Conservation (phyloP, 2,329 filamentous ascomycete genomes). For the Aureobasidium sp. region DNA sequence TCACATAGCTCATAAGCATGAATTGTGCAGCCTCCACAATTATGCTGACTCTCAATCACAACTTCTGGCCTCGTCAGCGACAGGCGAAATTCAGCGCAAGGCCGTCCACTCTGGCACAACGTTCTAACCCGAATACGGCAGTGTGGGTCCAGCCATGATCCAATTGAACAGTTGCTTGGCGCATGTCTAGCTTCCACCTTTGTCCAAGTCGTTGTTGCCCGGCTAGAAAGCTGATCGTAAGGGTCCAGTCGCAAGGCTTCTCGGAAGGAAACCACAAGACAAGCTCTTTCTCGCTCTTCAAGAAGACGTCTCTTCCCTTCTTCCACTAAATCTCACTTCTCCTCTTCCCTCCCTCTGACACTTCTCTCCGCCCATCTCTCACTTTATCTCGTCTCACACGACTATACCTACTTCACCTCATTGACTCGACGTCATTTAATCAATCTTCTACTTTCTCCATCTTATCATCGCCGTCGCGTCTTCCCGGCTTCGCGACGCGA, state of each 20-base stretch:
- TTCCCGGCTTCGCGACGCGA: slow-evolving; percentile 12
- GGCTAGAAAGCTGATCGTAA: neutral
- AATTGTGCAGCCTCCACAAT: neutral
- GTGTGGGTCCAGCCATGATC: neutral
- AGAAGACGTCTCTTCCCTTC: neutral
- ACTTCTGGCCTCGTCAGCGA: neutral
- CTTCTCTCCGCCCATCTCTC: neutral
- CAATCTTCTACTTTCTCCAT: slow-evolving; percentile 9
- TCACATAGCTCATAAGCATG: neutral
- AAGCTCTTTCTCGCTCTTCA: slow-evolving; percentile 7
- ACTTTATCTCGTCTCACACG: neutral
- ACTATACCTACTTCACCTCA: neutral
- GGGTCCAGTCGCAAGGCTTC: slow-evolving; percentile 5
- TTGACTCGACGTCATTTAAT: slow-evolving; percentile 12
- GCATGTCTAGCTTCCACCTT: slow-evolving; percentile 3
- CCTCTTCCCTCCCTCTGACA: neutral
- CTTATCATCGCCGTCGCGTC: slow-evolving; percentile 10
- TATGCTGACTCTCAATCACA: neutral
- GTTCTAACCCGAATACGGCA: neutral
- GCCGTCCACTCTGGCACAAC: neutral
- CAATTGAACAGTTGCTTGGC: slow-evolving; percentile 1
- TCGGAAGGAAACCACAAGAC: neutral
- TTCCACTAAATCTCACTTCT: neutral
- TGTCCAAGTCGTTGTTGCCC: neutral
- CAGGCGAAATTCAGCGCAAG: neutral